Conservation (phyloP, 352 stramenopile species). For the Globisporangium paddicum region DNA sequence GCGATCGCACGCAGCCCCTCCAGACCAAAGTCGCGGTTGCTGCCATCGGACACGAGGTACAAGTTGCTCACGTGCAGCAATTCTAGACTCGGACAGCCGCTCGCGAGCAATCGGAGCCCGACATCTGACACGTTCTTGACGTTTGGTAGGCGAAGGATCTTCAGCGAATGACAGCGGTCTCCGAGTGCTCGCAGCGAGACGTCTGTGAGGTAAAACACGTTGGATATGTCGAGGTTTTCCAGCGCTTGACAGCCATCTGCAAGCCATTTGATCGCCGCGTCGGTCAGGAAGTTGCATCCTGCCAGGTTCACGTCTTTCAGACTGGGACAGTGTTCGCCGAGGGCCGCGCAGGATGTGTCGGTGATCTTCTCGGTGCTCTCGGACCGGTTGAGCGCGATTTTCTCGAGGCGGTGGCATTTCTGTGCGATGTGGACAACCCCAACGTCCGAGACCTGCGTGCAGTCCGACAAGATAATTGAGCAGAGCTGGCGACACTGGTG, state of each 20-base stretch:
- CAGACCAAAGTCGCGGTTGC: conserved; percentile 87
- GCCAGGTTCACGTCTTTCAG: conserved; percentile 63
- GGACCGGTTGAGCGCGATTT: conserved; percentile 57
- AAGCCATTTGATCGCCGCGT: conserved; percentile 90
- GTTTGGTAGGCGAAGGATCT: conserved; percentile 39
- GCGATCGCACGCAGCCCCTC: conserved; percentile 89
- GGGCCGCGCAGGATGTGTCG: conserved; percentile 81
- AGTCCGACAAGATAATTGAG: conserved; percentile 75
- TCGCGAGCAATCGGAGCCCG: conserved; percentile 79
- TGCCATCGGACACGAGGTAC: conserved; percentile 91
- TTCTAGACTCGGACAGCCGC: conserved; percentile 76
- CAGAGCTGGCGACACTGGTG: conserved; percentile 60
- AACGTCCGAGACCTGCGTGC: conserved; percentile 75
- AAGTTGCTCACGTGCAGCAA: conserved; percentile 74
- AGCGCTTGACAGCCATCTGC: conserved; percentile 71
- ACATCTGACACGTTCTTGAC: conserved; percentile 79
- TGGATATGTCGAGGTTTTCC: conserved; percentile 71
- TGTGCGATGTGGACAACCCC: conserved; percentile 80
- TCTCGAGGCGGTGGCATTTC: conserved; percentile 63
- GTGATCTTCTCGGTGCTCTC: conserved; percentile 78
- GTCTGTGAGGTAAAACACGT: conserved; percentile 86
- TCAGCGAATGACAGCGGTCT: conserved; percentile 27
- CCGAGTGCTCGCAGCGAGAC: conserved; percentile 48
- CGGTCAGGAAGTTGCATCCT: conserved; percentile 86
- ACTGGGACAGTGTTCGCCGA: conserved; percentile 56